Base-by-base conservation (phyloP, 345 rosid species). In the Abelmoschus esculentus region DNA sequence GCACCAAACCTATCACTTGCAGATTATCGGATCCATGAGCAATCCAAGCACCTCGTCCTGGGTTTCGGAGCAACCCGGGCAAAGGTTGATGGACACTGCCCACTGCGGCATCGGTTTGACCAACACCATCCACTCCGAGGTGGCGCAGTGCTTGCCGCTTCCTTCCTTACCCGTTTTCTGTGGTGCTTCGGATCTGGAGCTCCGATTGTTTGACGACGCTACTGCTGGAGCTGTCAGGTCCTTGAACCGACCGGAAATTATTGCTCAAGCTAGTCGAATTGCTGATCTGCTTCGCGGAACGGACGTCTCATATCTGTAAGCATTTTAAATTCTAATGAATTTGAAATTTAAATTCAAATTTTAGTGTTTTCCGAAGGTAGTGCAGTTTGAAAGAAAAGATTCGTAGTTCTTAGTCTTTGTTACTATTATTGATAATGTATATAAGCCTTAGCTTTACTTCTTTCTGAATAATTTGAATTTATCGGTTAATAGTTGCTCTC, bases 271-370 rank as follows among this genome's bases (percentile, higher is more conserved):
- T 0, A 70, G 76, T 68, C 77, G 83, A 78, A 95, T 95, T 52
- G 98, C 98, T 29, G 89, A 80, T 52, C 80, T 95, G 77, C 99
- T 95, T 65, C 74, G 80, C 0, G 72, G 74, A 38, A 86, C 99
- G 1, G 91, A 95, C 72, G 92, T 95, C 54, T 95, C 99, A 14
- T 92, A 95, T 74, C 71, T 95, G 99, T 95, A 80, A 88, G 98
- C 78, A 50, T 36, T 12, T 49, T 13, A 15, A 31, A 2, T 52
- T 26, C 5, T 13, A 6, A 15, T 15, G 4, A 22, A 44, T 44
- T 44, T 44, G 19, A 4, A 66, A 15, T 2, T 47, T 49, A 29
- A 66, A 55, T 31, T 66, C 36, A 47, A 19, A 28, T 47, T 49
- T 28, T 6, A 32, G 54, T 38, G 62, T 14, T 40, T 66, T 55